A percentile compares a stretch with the other conserved stretches of the same genome.
These are phyloP conservation scores for Yarrowia bubula DNA, from an alignment of 805 yeast species.

Conservation along the genomic window DNA sequence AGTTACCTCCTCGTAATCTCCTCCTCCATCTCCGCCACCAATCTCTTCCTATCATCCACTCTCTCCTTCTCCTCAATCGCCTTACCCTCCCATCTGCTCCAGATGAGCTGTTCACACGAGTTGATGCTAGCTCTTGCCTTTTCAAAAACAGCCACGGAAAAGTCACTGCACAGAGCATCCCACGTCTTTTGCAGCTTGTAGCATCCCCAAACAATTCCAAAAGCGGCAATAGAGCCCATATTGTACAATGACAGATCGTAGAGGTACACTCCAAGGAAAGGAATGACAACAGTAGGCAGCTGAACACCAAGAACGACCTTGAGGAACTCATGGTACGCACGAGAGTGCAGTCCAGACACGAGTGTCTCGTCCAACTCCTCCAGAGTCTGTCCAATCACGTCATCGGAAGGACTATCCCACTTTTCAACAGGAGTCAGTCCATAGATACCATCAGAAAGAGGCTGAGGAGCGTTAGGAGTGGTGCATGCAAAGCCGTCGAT, in stretches of 20 bases:
- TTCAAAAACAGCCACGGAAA: constrained; percentile 33
- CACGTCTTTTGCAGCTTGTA: constrained; percentile 40
- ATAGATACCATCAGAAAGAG: neutral
- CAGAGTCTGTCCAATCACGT: constrained; percentile 21
- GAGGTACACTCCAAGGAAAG: constrained; percentile 38
- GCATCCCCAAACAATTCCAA: constrained; percentile 42
- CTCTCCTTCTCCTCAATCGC: constrained; percentile 32
- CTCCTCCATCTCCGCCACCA: constrained; percentile 29
- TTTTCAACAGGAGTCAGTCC: constrained; percentile 2
- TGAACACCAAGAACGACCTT: constrained; percentile 39
- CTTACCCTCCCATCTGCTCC: constrained; percentile 38
- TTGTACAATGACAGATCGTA: constrained; percentile 37
- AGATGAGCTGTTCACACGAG: constrained; percentile 36
- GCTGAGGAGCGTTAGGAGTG: constrained; percentile 2
- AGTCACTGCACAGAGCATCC: constrained; percentile 35
- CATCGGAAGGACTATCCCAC: constrained; percentile 11
- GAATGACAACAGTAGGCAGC: constrained; percentile 38
- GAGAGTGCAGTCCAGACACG: constrained; percentile 35
- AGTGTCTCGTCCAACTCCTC: constrained; percentile 27
- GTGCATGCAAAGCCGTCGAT: constrained; percentile 32
- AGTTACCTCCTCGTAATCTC: neutral
- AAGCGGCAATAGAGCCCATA: constrained; percentile 40
- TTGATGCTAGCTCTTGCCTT: constrained; percentile 35
- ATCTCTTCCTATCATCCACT: constrained; percentile 27
- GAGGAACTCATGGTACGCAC: constrained; percentile 30